These are phyloP conservation scores for Debaryomyces subglobosus DNA, from an alignment of 1,139 yeast genomes.

Conservation along the genomic window DNA sequence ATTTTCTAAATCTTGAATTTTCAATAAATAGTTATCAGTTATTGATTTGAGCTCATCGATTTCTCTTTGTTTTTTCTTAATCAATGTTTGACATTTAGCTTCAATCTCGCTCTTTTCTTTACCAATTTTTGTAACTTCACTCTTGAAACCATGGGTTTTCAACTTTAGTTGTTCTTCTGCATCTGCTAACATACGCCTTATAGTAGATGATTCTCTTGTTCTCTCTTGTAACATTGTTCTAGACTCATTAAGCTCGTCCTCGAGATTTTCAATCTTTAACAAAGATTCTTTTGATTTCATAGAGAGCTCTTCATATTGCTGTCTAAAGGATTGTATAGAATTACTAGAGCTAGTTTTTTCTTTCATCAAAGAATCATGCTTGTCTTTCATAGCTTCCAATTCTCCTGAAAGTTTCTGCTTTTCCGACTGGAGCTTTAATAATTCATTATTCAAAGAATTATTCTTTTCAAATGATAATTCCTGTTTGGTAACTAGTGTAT, in stretches of 20 bases:
- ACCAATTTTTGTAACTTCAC: conserved; percentile 33
- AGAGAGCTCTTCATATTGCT: conserved; percentile 77
- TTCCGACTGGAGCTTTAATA: conserved; percentile 49
- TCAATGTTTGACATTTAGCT: conserved; percentile 48
- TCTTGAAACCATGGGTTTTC: conserved; percentile 38
- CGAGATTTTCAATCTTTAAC: conserved; percentile 63
- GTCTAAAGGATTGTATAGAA: conserved; percentile 60
- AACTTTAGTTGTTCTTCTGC: conserved; percentile 60
- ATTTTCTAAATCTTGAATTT: conserved; percentile 40
- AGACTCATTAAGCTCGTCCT: conserved; percentile 79
- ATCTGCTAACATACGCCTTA: conserved; percentile 70
- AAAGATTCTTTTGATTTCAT: conserved; percentile 70
- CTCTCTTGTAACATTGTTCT: conserved; percentile 76
- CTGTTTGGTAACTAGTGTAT: conserved; percentile 40
- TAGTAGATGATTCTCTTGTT: conserved; percentile 72
- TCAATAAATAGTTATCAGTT: conserved; percentile 29
- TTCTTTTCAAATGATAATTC: conserved; percentile 41
- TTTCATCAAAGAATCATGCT: conserved; percentile 50
- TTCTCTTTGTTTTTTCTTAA: conserved; percentile 56
- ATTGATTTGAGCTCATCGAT: conserved; percentile 45
- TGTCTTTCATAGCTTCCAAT: conserved; percentile 52
- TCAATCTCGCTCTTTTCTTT: conserved; percentile 68
- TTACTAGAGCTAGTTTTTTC: conserved; percentile 53
- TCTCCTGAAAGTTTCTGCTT: conserved; percentile 56
- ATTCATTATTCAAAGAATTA: conserved; percentile 33